Evolutionary conservation across 306 rosid species (phyloP), one percentile per base, ranked within the genome.

Genomic region (Betula pendula): DNA sequence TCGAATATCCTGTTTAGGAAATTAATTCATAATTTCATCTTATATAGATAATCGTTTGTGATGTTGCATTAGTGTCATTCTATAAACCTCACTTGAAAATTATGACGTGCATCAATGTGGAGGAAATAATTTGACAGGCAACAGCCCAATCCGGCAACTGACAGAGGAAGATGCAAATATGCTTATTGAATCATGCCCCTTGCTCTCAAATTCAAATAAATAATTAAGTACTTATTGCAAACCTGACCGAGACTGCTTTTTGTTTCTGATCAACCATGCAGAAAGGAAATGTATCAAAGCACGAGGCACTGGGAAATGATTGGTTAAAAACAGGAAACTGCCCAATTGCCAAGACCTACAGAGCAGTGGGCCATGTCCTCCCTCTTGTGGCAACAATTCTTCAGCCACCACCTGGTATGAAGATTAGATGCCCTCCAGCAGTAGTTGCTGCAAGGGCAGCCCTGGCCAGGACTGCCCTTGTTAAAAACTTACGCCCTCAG

Each of bases 371-470:
- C 84, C 63, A 66, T 77, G 94, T 93, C 52, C 85, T 90, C 29
- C 97, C 94, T 35, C 94, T 90, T 79, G 92, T 93, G 76, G 94
- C 94, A 24, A 62, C 81, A 51, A 86, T 86, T 72, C 72, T 89
- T 80, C 86, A 77, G 81, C 93, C 91, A 74, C 94, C 97, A 24
- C 79, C 88, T 70, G 94, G 90, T 25, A 50, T 89, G 84, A 93
- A 93, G 68, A 10, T 87, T 49, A 90, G 9, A 81, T 93, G 96
- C 70, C 97, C 97, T 0, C 87, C 94, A 15, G 91, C 97, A 25
- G 80, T 93, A 55, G 90, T 93, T 81, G 92, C 94, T 24, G 97
- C 97, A 16, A 86, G 97, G 83, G 97, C 97, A 16, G 90, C 97
- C 81, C 96, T 93, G 8, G 90, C 96, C 25, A 91, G 91, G 38